A percentile compares a stretch with the other conserved stretches of the same genome.
phyloP scores from a whole-genome alignment of 2,329 filamentous ascomycete species.

The Fusarium nodosum region DNA sequence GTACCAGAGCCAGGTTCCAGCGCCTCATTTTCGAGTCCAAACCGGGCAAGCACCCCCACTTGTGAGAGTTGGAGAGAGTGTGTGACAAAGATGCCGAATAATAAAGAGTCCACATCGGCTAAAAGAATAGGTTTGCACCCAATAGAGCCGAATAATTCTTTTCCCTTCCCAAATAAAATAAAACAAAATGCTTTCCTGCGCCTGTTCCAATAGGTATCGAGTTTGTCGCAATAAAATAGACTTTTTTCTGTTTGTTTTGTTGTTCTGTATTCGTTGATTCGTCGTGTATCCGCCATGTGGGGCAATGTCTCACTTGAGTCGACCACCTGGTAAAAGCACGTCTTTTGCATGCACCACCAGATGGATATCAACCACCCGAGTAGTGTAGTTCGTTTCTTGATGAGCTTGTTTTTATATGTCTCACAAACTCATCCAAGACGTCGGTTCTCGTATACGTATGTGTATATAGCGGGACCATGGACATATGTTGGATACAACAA shows the following conservation, averaged over 20 bases:
- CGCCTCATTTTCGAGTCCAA: conserved; percentile 10
- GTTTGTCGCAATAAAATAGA: conserved; percentile 21
- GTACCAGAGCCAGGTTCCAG: conserved; percentile 23
- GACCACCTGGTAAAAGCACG: conserved; percentile 24
- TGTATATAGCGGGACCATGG: neutral
- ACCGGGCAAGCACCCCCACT: neutral
- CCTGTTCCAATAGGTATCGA: conserved; percentile 34
- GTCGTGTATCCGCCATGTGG: conserved; percentile 24
- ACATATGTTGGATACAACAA: neutral
- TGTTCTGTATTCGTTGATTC: conserved; percentile 36
- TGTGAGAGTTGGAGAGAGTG: neutral
- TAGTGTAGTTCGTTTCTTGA: conserved; percentile 9
- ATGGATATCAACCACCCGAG: conserved; percentile 20
- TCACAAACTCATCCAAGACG: conserved; percentile 27
- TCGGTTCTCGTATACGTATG: conserved; percentile 29
- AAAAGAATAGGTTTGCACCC: conserved; percentile 48
- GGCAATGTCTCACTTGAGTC: conserved; percentile 40
- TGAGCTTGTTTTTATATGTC: conserved; percentile 19
- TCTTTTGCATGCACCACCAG: conserved; percentile 20
- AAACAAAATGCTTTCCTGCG: conserved; percentile 30
- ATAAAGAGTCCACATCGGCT: conserved; percentile 24
- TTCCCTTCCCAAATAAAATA: conserved; percentile 29
- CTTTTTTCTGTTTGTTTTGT: conserved; percentile 35
- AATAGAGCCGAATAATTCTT: conserved; percentile 45
- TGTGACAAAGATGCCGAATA: neutral